Evolutionary conservation across 1,139 yeast genomes (phyloP), one percentile per base, ranked within the genome.

Genomic region (Protomyces lactucae-debilis): DNA sequence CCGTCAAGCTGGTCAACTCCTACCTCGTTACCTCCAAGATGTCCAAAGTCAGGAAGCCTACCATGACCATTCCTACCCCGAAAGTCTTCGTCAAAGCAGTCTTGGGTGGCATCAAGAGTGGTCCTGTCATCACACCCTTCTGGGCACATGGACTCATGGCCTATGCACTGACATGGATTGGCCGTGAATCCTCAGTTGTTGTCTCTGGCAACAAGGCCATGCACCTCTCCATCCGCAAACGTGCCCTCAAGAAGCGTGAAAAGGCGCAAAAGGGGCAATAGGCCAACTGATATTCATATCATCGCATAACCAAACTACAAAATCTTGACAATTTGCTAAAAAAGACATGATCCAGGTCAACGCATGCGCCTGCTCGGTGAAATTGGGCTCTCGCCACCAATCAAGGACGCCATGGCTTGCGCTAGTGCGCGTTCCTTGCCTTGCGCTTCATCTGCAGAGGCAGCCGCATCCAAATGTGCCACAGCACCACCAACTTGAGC

Each of bases 141-240:
- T 91, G 97, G 92, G 76, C 90, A 2, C 99, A 93, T 77, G 98
- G 98, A 0, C 74, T 93, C 60, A 86, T 92, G 87, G 97, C 93
- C 75, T 92, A 46, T 32, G 56, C 54, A 35, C 37, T 65, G 28
- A 46, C 56, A 5, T 46, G 51, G 57, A 35, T 60, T 3, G 63
- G 56, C 3, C 56, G 65, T 10, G 61, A 55, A 10, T 61, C 64
- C 35, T 82, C 80, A 70, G 55, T 87, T 39, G 95, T 88, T 52
- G 87, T 87, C 72, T 72, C 75, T 54, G 74, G 89, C 74, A 92
- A 91, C 77, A 81, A 80, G 71, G 76, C 76, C 65, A 87, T 90
- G 91, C 98, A 93, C 78, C 79, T 82, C 75, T 81, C 83, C 69
- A 90, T 92, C 72, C 84, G 98, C 71, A 76, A 73, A 48, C 84